Percentiles rank a stretch among this genome's conserved stretches.
phyloP scores from a whole-genome alignment of 2,329 filamentous ascomycete genomes.

The Pseudogymnoascus pannorum region DNA sequence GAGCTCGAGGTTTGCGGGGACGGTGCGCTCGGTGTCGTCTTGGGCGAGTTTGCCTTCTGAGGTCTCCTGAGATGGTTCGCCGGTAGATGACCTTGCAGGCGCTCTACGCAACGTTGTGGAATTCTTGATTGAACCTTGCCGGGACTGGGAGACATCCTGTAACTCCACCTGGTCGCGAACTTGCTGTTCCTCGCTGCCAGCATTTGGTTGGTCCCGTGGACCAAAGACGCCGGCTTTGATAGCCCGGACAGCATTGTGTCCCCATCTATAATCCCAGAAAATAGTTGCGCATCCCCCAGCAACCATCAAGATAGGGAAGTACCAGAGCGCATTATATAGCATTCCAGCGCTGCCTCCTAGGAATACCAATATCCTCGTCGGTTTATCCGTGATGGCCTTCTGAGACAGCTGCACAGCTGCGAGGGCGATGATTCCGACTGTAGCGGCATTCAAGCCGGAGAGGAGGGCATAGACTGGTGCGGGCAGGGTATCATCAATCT shows the following conservation, averaged over 20 bases:
- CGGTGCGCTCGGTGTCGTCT: constrained; percentile 8
- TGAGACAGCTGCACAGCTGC: constrained; percentile 61
- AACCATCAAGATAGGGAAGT: constrained; percentile 60
- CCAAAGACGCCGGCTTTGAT: neutral
- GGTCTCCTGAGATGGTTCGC: neutral
- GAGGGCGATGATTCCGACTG: constrained; percentile 63
- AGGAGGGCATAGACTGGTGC: constrained; percentile 59
- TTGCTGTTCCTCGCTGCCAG: neutral
- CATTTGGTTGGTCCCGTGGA: neutral
- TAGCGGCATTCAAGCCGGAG: constrained; percentile 64
- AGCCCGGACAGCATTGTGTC: neutral
- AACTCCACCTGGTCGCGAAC: neutral
- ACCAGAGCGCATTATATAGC: constrained; percentile 68
- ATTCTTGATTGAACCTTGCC: neutral
- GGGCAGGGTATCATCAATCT: constrained; percentile 52
- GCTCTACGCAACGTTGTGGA: neutral
- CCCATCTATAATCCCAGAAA: constrained; percentile 42
- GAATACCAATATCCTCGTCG: constrained; percentile 58
- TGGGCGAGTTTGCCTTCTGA: neutral
- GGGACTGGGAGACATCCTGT: neutral
- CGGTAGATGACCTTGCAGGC: neutral
- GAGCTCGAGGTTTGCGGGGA: constrained; percentile 14
- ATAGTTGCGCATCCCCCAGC: constrained; percentile 45
- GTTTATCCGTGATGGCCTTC: constrained; percentile 58
- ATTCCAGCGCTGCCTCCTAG: constrained; percentile 56